Evolutionary conservation across 148 eudicot species (phyloP).

Genomic region (Chenopodium berlandieri): DNA sequence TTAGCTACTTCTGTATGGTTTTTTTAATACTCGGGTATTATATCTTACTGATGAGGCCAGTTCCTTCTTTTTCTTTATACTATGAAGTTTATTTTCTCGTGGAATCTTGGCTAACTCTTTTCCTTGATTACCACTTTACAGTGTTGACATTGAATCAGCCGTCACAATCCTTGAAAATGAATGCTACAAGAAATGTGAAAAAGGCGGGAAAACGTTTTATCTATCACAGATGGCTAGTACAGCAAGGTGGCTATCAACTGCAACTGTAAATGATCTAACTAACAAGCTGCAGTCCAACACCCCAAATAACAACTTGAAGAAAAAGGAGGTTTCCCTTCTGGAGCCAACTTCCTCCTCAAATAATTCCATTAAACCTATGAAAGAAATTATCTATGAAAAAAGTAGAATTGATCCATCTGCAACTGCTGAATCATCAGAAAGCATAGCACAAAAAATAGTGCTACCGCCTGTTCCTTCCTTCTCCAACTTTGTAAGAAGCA

Average conservation of each 20-base stretch:
- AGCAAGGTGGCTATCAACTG: slow-evolving; percentile 79
- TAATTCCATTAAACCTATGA: slow-evolving; percentile 21
- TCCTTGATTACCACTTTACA: slow-evolving; percentile 28
- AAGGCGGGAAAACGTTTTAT: slow-evolving; percentile 78
- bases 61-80: background rate
- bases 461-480: slow-evolving; percentile 67
- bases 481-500: slow-evolving; percentile 58
- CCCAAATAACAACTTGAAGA: slow-evolving; percentile 19
- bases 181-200: slow-evolving; percentile 69
- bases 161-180: slow-evolving; percentile 62
- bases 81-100: background rate
- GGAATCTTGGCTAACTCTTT: background rate
- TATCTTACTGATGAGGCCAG: background rate
- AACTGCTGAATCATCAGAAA: slow-evolving; percentile 21
- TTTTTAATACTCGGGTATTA: background rate
- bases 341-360: slow-evolving; percentile 29
- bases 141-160: slow-evolving; percentile 57
- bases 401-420: slow-evolving; percentile 26
- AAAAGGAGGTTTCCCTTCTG: slow-evolving; percentile 21
- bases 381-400: slow-evolving; percentile 21
- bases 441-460: slow-evolving; percentile 24
- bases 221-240: slow-evolving; percentile 86
- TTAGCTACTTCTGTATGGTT: background rate
- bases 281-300: slow-evolving; percentile 29
- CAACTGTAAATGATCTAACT: slow-evolving; percentile 42